These are phyloP conservation scores for Apiospora pterosperma DNA, from an alignment of 2,329 filamentous ascomycete genomes.

Conservation along the genomic window DNA sequence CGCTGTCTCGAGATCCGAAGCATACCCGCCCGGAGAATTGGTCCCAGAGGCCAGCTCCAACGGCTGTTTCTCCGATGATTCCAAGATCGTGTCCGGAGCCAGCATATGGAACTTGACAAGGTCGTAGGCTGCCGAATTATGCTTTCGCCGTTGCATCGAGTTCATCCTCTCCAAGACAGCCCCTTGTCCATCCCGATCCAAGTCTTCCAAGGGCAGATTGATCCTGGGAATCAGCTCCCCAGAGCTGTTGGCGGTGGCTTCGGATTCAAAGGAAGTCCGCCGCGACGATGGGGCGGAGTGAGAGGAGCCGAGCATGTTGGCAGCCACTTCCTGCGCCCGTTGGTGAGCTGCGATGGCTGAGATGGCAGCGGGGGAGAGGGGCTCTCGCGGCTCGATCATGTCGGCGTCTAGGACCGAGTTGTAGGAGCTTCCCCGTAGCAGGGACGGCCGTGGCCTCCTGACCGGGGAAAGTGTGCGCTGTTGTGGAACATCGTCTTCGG, in stretches of 20 bases:
- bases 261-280: constrained; percentile 35
- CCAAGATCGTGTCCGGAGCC: constrained; percentile 10
- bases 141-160: constrained; percentile 21
- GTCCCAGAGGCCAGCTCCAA: neutral
- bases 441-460: constrained; percentile 35
- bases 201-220: neutral
- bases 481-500: constrained; percentile 10
- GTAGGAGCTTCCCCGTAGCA: constrained; percentile 39
- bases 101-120: constrained; percentile 40
- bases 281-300: constrained; percentile 32
- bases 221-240: constrained; percentile 7
- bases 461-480: constrained; percentile 12
- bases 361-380: constrained; percentile 11
- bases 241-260: constrained; percentile 9
- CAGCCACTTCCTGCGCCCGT: constrained; percentile 39
- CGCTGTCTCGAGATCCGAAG: constrained; percentile 11
- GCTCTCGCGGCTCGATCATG: neutral
- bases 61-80: constrained; percentile 1
- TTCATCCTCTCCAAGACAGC: constrained; percentile 11
- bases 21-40: constrained; percentile 5
- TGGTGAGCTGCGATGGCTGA: constrained; percentile 41
- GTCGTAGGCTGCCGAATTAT: constrained; percentile 36
- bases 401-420: constrained; percentile 27
- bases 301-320: constrained; percentile 33
- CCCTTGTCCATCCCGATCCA: constrained; percentile 8